These are phyloP conservation scores for Syncephalis fuscata DNA, from an alignment of 371 early-diverging fungal genomes.

Conservation along the genomic window DNA sequence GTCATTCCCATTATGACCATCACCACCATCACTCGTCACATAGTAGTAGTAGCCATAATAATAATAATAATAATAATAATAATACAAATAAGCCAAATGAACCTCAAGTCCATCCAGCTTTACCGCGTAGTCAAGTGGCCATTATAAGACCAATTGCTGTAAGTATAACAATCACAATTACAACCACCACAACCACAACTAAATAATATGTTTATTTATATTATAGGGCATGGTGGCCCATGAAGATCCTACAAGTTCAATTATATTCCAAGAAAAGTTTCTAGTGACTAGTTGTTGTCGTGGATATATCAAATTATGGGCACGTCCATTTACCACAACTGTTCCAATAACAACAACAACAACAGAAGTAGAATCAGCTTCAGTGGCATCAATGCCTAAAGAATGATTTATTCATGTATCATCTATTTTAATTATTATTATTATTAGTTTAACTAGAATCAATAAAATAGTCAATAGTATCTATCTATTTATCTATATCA, in stretches of 20 bases:
- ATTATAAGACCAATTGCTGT: not conserved
- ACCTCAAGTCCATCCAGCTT: not conserved
- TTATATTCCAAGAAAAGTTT: slow-evolving; percentile 68
- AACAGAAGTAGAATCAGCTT: too few relatives aligned
- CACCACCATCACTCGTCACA: not conserved
- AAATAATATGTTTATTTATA: not conserved
- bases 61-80: not conserved
- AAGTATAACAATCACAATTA: slow-evolving; percentile 1
- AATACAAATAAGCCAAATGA: not conserved
- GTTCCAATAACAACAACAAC: not conserved
- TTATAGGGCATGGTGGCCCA: slow-evolving; percentile 40
- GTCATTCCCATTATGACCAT: too few relatives aligned
- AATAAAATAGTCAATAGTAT: too few relatives aligned
- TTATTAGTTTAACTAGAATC: too few relatives aligned
- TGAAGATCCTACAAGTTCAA: slow-evolving; percentile 45
- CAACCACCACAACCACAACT: slow-evolving; percentile 1
- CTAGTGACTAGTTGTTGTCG: slow-evolving; percentile 69
- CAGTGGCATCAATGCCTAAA: too few relatives aligned
- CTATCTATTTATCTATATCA: too few relatives aligned
- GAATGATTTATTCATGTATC: too few relatives aligned
- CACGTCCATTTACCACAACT: slow-evolving; percentile 28
- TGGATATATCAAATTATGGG: slow-evolving; percentile 68
- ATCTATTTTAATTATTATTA: too few relatives aligned
- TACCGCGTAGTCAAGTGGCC: not conserved
- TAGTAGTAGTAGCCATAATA: not conserved